Evolutionary conservation across 2,329 filamentous ascomycete genomes (phyloP).

Genomic region (Cadophora sp.): DNA sequence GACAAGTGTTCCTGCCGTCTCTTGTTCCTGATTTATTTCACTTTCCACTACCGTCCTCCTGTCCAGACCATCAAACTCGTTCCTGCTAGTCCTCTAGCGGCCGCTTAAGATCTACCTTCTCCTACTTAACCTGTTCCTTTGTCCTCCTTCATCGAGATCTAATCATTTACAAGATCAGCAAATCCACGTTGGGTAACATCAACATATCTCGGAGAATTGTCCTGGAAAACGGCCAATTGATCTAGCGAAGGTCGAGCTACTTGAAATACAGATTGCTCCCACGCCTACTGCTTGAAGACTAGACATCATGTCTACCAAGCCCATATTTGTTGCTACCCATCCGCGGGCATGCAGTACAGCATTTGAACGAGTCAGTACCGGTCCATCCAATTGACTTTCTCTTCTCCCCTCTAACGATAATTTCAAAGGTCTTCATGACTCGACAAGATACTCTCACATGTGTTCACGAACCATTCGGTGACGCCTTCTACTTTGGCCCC

Average conservation of each 20-base stretch:
- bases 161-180: neutral
- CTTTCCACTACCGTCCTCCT: neutral
- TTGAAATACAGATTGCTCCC: slow-evolving; percentile 41
- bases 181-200: slow-evolving; percentile 22
- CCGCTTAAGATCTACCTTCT: neutral
- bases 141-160: neutral
- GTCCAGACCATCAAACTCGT: slow-evolving; percentile 11
- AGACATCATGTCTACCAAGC: slow-evolving; percentile 72
- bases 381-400: neutral
- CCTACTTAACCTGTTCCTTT: slow-evolving; percentile 8
- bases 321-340: slow-evolving; percentile 93
- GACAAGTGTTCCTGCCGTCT: slow-evolving; percentile 3
- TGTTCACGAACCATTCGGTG: slow-evolving; percentile 94
- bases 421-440: slow-evolving; percentile 91
- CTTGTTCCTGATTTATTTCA: neutral
- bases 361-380: slow-evolving; percentile 79
- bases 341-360: slow-evolving; percentile 95
- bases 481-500: slow-evolving; percentile 95
- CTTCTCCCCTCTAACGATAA: slow-evolving; percentile 27
- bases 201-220: slow-evolving; percentile 15
- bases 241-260: slow-evolving; percentile 28
- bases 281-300: slow-evolving; percentile 3
- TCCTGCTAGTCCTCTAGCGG: slow-evolving; percentile 13
- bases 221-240: slow-evolving; percentile 35
- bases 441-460: slow-evolving; percentile 81